Conservation (phyloP, 2,329 filamentous ascomycete species). For the Colletotrichum camelliae region DNA sequence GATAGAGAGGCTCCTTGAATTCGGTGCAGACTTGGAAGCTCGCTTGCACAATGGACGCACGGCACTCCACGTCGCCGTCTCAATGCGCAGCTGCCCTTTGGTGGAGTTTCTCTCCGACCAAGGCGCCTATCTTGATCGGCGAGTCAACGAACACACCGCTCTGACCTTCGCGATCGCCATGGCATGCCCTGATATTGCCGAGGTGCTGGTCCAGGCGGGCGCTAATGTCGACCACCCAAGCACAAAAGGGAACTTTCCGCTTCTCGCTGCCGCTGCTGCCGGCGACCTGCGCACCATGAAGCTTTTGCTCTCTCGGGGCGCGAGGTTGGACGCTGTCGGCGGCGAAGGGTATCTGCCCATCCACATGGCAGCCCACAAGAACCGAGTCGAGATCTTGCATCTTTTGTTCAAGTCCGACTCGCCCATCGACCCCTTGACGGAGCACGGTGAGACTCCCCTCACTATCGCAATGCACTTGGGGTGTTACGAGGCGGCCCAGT, state of each 20-base stretch:
- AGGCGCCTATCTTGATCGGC: slow-evolving; percentile 24
- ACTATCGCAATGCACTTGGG: slow-evolving; percentile 25
- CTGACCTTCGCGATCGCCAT: slow-evolving; percentile 27
- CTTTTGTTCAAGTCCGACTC: slow-evolving; percentile 26
- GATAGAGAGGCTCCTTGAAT: slow-evolving; percentile 22
- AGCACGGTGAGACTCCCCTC: slow-evolving; percentile 28
- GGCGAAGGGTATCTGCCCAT: slow-evolving; percentile 26
- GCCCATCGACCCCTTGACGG: slow-evolving; percentile 25
- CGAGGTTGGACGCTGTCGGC: slow-evolving; percentile 18
- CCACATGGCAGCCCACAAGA: slow-evolving; percentile 27
- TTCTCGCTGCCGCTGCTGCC: slow-evolving; percentile 51
- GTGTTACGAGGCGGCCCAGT: slow-evolving; percentile 24
- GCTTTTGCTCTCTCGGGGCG: slow-evolving; percentile 23
- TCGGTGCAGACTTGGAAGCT: slow-evolving; percentile 27
- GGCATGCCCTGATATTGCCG: slow-evolving; percentile 28
- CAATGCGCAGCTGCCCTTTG: slow-evolving; percentile 21
- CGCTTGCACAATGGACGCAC: slow-evolving; percentile 24
- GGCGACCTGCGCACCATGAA: slow-evolving; percentile 37
- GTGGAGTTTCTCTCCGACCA: slow-evolving; percentile 26
- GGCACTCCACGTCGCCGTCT: slow-evolving; percentile 26
- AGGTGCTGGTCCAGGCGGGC: slow-evolving; percentile 23
- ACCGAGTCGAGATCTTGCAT: slow-evolving; percentile 24
- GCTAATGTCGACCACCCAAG: slow-evolving; percentile 23
- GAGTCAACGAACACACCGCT: slow-evolving; percentile 24
- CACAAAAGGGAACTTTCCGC: slow-evolving; percentile 23